Evolutionary conservation across 257 asterid species (phyloP), one percentile per base, ranked within the genome.

Genomic region (Linaria vulgaris): DNA sequence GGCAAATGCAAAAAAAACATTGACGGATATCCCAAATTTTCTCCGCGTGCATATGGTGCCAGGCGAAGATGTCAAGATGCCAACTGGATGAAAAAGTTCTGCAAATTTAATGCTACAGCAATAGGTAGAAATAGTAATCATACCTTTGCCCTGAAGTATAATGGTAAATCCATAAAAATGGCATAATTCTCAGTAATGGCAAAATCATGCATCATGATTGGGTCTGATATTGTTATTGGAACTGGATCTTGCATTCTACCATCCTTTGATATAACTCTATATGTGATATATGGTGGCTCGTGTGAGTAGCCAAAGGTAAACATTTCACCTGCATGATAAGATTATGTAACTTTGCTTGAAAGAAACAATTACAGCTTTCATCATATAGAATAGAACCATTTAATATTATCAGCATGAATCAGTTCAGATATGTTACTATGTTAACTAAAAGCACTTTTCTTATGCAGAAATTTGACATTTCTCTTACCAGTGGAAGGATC

Each of bases 141-240:
- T 27, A 27, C 34, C 34, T 27, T 27, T 27, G 4, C 34, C 6
- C 34, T 27, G 34, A 27, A 27, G 82, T 72, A 78, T 64, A 94
- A 70, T 12, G 99, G 99, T 41, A 90, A 91, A 79, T 94, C 99
- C 97, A 94, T 75, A 75, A 94, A 85, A 66, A 94, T 71, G 5
- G 96, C 96, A 84, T 85, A 94, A 71, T 94, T 94, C 75, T 90
- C 97, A 67, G 99, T 89, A 72, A 92, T 92, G 80, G 99, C 99
- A 74, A 92, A 92, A 78, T 92, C 99, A 74, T 92, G 99, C 96
- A 94, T 85, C 99, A 94, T 87, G 71, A 89, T 72, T 64, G 99
- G 79, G 14, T 72, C 90, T 63, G 96, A 59, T 54, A 94, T 71
- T 66, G 99, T 89, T 59, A 94, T 90, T 48, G 99, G 94, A 73